phyloP scores from a whole-genome alignment of 345 rosid genomes.

The Durio zibethinus region DNA sequence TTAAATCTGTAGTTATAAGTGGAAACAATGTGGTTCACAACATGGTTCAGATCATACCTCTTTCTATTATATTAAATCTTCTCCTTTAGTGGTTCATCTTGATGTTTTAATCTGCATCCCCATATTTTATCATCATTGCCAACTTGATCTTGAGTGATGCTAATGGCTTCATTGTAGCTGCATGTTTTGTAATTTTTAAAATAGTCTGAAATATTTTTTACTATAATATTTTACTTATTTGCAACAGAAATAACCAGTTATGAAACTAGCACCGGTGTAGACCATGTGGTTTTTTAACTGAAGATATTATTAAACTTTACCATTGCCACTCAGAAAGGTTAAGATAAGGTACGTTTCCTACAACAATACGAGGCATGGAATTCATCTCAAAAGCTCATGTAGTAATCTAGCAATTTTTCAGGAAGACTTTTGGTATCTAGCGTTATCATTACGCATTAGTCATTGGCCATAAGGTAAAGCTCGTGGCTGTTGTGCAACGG shows the following conservation, averaged over 20 bases:
- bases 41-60: background rate
- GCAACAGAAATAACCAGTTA: background rate
- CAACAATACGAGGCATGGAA: background rate
- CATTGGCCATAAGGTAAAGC: slow-evolving; percentile 6
- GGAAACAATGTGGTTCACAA: background rate
- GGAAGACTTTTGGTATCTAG: background rate
- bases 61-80: background rate
- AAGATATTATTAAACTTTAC: background rate
- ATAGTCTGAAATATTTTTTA: background rate
- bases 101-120: background rate
- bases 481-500: background rate
- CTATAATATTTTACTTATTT: background rate
- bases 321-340: background rate
- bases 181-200: slow-evolving; percentile 2
- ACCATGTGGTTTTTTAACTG: background rate
- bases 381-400: background rate
- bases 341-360: slow-evolving; percentile 11
- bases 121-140: background rate
- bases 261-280: background rate
- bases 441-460: background rate
- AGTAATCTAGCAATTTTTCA: background rate
- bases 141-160: background rate
- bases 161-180: background rate
- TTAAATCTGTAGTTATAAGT: background rate
- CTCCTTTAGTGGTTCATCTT: background rate